Conservation (phyloP, 768 basidiomycete species). For the Amanita brunnescens region DNA sequence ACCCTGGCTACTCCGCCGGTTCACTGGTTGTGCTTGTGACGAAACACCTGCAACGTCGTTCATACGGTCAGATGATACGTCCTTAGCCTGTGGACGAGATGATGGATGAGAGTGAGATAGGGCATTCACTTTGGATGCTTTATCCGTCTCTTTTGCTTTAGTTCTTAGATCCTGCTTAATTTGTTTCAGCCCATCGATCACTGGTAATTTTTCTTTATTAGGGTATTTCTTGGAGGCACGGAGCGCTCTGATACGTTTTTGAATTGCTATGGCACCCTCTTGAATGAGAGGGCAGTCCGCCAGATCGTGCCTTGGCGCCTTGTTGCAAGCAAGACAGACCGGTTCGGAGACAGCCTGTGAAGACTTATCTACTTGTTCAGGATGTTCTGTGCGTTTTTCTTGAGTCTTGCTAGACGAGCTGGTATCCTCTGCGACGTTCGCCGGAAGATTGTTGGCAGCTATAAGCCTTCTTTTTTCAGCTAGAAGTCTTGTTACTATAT, state of each 20-base stretch:
- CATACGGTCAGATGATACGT: slow-evolving; percentile 5
- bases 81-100: slow-evolving; percentile 3
- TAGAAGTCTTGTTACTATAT: not conserved
- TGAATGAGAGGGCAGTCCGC: slow-evolving; percentile 39
- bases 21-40: not conserved
- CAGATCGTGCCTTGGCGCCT: slow-evolving; percentile 36
- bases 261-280: slow-evolving; percentile 34
- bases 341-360: not conserved
- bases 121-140: slow-evolving; percentile 12
- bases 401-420: not conserved
- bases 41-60: slow-evolving; percentile 8
- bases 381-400: not conserved
- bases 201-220: slow-evolving; percentile 14
- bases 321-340: slow-evolving; percentile 38
- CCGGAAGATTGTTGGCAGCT: not conserved
- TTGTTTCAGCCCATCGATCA: slow-evolving; percentile 35
- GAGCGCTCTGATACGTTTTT: slow-evolving; percentile 37
- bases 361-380: not conserved
- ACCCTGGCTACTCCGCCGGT: not conserved
- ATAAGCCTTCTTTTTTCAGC: not conserved
- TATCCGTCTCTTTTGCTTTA: slow-evolving; percentile 13
- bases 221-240: slow-evolving; percentile 17
- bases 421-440: not conserved
- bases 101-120: slow-evolving; percentile 6
- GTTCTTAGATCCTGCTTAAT: slow-evolving; percentile 22